A percentile compares a stretch with the other conserved stretches of the same genome.
phyloP scores from a whole-genome alignment of 1,139 yeast species.

The Saccharomyces hybrid region DNA sequence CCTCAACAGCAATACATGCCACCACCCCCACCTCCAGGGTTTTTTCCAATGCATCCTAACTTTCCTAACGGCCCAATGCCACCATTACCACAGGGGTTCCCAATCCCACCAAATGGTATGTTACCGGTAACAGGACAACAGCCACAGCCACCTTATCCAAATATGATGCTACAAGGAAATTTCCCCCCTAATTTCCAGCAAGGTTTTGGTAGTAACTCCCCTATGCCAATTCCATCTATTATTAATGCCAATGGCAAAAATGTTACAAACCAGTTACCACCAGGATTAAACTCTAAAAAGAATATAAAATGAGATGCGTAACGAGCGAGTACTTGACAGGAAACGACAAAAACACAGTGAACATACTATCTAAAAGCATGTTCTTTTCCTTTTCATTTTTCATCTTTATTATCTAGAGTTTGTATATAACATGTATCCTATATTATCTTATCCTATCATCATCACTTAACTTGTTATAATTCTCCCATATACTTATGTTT shows the following conservation, averaged over 20 bases:
- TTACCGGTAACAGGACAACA: slow-evolving; percentile 8
- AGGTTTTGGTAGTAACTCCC: neutral
- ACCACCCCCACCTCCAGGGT: slow-evolving; percentile 9
- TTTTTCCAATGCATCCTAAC: neutral
- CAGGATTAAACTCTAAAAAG: neutral
- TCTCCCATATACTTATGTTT: neutral
- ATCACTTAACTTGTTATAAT: neutral
- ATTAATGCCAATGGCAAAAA: neutral
- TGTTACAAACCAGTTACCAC: neutral
- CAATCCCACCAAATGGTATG: slow-evolving; percentile 17
- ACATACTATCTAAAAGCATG: neutral
- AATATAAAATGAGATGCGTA: neutral
- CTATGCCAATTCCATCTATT: neutral
- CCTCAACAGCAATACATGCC: slow-evolving; percentile 23
- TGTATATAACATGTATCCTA: slow-evolving; percentile 1
- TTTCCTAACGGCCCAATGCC: slow-evolving; percentile 6
- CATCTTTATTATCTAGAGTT: neutral
- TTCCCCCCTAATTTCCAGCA: neutral
- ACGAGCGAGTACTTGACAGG: neutral
- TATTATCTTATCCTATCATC: neutral
- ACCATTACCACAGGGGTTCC: slow-evolving; percentile 5
- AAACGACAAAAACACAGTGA: neutral
- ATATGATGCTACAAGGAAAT: slow-evolving; percentile 1
- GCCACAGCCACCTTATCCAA: slow-evolving; percentile 9
- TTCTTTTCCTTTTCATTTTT: neutral